These are phyloP conservation scores for Cenococcum geophilum DNA, from an alignment of 495 filamentous ascomycete species.

Conservation along the genomic window DNA sequence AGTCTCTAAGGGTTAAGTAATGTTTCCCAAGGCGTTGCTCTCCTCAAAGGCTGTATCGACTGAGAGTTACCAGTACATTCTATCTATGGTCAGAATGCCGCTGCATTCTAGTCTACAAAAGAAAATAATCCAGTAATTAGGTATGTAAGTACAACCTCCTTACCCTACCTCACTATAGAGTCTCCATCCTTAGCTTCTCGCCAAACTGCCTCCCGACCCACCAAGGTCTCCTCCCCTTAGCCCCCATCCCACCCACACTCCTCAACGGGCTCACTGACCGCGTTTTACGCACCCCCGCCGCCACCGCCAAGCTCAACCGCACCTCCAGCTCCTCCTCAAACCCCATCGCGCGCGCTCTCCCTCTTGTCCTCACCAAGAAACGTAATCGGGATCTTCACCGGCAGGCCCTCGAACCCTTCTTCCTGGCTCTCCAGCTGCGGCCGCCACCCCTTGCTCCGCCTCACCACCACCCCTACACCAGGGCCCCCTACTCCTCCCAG, in stretches of 20 bases:
- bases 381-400: not conserved
- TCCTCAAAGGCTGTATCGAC: too few relatives aligned
- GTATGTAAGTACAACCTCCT: too few relatives aligned
- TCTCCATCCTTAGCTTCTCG: too few relatives aligned
- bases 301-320: not conserved
- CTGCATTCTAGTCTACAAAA: too few relatives aligned
- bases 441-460: not conserved
- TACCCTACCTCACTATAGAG: too few relatives aligned
- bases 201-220: too few relatives aligned
- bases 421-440: not conserved
- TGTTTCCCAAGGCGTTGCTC: too few relatives aligned
- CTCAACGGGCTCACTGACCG: not conserved
- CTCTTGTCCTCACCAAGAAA: not conserved
- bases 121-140: too few relatives aligned
- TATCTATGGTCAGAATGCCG: too few relatives aligned
- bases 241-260: not conserved
- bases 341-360: not conserved
- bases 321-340: constrained; percentile 4
- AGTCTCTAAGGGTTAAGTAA: too few relatives aligned
- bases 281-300: not conserved
- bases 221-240: too few relatives aligned
- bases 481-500: not conserved
- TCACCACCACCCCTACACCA: not conserved
- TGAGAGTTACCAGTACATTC: too few relatives aligned
- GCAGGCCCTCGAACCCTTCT: not conserved